Conservation (phyloP, 306 rosid species). For the Gleditsia sinensis region DNA sequence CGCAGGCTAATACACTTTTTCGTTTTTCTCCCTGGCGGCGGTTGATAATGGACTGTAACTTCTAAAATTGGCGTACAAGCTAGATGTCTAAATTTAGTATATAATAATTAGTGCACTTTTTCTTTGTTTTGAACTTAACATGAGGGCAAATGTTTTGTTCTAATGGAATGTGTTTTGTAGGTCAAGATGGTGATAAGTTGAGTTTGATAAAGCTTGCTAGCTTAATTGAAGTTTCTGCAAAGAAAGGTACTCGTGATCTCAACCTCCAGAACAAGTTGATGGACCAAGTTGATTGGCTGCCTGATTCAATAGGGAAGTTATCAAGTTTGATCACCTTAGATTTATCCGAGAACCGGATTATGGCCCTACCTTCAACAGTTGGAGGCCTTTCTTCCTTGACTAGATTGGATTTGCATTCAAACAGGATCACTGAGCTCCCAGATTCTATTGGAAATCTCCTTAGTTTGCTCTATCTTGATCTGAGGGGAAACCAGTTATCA, state of each 20-base stretch:
- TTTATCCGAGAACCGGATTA: conserved; percentile 77
- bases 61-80: not conserved
- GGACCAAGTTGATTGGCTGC: conserved; percentile 90
- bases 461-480: conserved; percentile 61
- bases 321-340: conserved; percentile 72
- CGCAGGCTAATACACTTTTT: not conserved
- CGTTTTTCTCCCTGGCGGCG: not conserved
- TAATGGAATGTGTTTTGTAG: conserved; percentile 48
- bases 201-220: conserved; percentile 77
- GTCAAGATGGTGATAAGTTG: conserved; percentile 79
- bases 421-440: conserved; percentile 65
- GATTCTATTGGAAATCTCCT: conserved; percentile 68
- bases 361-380: conserved; percentile 65
- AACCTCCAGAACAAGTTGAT: conserved; percentile 65
- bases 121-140: not conserved
- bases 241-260: conserved; percentile 69
- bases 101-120: not conserved
- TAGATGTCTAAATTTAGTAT: not conserved
- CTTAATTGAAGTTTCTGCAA: conserved; percentile 75
- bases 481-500: conserved; percentile 63
- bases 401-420: conserved; percentile 76
- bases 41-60: not conserved
- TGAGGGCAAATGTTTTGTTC: conserved; percentile 22
- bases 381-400: conserved; percentile 76
- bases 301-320: conserved; percentile 81